Evolutionary conservation across 345 rosid species (phyloP), one percentile per base, ranked within the genome.

Genomic region (Eucalyptus microcorys): DNA sequence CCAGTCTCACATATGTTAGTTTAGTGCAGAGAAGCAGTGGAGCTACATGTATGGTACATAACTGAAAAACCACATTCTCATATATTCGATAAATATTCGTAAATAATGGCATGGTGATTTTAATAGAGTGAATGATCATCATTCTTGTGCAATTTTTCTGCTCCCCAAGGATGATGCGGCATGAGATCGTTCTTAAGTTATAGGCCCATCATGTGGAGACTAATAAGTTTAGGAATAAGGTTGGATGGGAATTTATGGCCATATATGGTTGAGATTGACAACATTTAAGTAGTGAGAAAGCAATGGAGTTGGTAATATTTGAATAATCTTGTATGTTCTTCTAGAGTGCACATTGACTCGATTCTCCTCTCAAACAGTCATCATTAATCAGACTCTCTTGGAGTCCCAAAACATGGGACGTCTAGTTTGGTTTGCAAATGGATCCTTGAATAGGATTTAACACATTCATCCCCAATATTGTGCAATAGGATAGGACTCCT

Each of bases 401-500:
- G 83, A 37, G 47, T 76, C 43, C 10, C 27, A 32, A 49, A 49
- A 49, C 14, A 86, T 3, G 49, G 61, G 87, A 86, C 16, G 43
- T n/a, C 87, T n/a, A 10, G 83, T 76, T 40, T 76, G 83, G 47
- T 40, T n/a, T 40, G 30, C 83, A 76, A 76, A 37, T 12, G 1
- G 83, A 76, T 76, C 83, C 48, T 53, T 87, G 32, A 27, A 43
- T 80, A 57, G 68, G 52, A 79, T 88, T 53, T 43, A 61, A 61
- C 27, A 59, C 49, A 34, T 26, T 85, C 49, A 42, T 53, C 49
- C 48, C 84, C 13, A 49, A 90, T 59, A 90, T 55, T 81, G 87
- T 90, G 87, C 86, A 86, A 32, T 90, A 97, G 99, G 94, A 93
- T 90, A 96, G 99, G 90, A 91, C 88, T 91, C 99, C 99, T 1